phyloP scores from a whole-genome alignment of 768 basidiomycete genomes.

The Termitomyces titanicus region DNA sequence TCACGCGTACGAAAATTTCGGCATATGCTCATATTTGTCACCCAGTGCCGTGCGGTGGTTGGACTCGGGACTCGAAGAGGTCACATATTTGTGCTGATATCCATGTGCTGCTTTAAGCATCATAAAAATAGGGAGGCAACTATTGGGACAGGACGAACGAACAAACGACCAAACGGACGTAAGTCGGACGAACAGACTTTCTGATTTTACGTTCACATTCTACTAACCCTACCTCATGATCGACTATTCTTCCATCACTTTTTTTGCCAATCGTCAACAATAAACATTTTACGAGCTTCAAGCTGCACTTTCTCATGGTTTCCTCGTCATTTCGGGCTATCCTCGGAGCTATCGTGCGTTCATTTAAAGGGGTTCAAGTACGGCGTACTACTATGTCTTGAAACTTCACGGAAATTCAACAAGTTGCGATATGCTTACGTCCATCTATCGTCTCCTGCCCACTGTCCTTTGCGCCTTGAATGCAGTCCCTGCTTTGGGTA shows the following conservation, averaged over 20 bases:
- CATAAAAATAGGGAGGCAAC: no score
- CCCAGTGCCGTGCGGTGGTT: no score
- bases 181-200: no score
- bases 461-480: not conserved
- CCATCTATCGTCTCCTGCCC: slow-evolving; percentile 5
- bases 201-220: no score
- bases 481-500: slow-evolving; percentile 15
- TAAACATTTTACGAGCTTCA: slow-evolving; percentile 5
- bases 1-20: no score
- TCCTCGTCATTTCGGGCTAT: slow-evolving; percentile 2
- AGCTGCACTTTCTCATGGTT: slow-evolving; percentile 2
- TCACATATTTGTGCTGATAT: no score
- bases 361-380: not conserved
- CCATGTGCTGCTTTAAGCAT: no score
- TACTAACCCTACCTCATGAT: not conserved
- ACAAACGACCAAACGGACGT: no score
- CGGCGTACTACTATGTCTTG: not conserved
- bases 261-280: not conserved
- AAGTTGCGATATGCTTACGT: not conserved
- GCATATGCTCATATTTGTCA: no score
- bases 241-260: not conserved
- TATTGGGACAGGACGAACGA: no score
- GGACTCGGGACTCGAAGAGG: no score
- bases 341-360: not conserved
- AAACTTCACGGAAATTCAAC: not conserved